Base-by-base conservation (phyloP, 1,139 yeast species). In the Tardiomyces digboiensis region DNA sequence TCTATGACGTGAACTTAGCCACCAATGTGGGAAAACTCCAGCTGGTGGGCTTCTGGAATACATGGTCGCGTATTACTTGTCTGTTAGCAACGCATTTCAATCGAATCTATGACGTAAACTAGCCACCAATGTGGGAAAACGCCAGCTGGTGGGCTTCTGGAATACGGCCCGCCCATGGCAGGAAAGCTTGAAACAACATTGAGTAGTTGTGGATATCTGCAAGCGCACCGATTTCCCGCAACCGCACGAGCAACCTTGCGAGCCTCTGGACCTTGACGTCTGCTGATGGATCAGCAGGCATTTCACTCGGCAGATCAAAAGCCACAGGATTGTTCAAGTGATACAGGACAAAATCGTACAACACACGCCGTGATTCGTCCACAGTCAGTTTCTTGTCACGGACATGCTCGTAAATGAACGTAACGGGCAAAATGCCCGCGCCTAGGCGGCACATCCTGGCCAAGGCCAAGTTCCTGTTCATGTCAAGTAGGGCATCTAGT, bases 91-190 rank as follows among this genome's bases (percentile, higher is more conserved):
- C n/a, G n/a, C n/a, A n/a, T n/a, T n/a, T n/a, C n/a, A n/a, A n/a
- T n/a, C n/a, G n/a, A n/a, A n/a, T n/a, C n/a, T n/a, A n/a, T n/a
- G n/a, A n/a, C n/a, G n/a, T n/a, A n/a, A n/a, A n/a, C n/a, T n/a
- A 14, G n/a, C 29, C 21, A 8, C 33, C 33, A 8, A 26, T 5
- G 12, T 26, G 33, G 33, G 33, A n/a, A 26, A 26, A 26, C 33
- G 33, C 33, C 5, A 26, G 33, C 8, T 16, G 33, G 33, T 26
- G 41, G 3, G 61, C 61, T 40, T 57, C 59, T 10, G 49, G 50
- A 13, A 54, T 50, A 5, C 36, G 29, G 3, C 58, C 59, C n/a
- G 57, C 49, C 53, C 53, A 57, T 39, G 49, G 48, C 39, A 56
- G 43, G 42, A 58, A 56, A 39, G 55, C 48, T 21, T 55, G 50